phyloP scores from a whole-genome alignment of 257 asterid species.

The Solanum bulbocastanum region DNA sequence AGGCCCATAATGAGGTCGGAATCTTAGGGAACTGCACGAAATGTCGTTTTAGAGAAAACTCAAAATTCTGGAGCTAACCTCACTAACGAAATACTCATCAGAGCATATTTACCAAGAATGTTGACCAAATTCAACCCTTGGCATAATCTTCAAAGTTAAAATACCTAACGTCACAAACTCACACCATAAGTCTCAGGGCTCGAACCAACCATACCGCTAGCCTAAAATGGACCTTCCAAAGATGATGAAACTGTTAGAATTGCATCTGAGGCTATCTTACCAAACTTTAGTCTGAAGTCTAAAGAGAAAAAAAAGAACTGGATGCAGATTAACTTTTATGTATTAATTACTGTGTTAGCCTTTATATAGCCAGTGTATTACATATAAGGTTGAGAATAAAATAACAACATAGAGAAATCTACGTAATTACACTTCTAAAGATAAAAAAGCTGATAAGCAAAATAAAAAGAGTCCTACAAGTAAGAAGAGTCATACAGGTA shows the following conservation, averaged over 20 bases:
- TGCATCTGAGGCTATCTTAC: not conserved
- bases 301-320: too few species aligned
- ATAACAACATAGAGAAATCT: too few species aligned
- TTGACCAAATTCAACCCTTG: not conserved
- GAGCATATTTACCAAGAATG: not conserved
- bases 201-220: not conserved
- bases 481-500: too few species aligned
- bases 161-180: not conserved
- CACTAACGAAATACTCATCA: accelerated
- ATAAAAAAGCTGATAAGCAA: too few species aligned
- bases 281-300: not conserved
- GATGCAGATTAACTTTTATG: too few species aligned
- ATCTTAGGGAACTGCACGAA: not conserved
- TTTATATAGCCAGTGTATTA: too few species aligned
- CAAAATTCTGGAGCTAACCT: not conserved
- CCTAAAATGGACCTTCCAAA: not conserved
- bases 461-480: too few species aligned
- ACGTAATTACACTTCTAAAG: too few species aligned
- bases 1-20: not conserved
- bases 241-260: not conserved
- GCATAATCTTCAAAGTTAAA: not conserved
- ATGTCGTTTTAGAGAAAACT: not conserved
- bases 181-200: not conserved
- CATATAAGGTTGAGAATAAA: too few species aligned
- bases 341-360: too few species aligned